Evolutionary conservation across 2,329 filamentous ascomycete genomes (phyloP), one percentile per base, ranked within the genome.

Genomic region (Myriosclerotinia curreyana): DNA sequence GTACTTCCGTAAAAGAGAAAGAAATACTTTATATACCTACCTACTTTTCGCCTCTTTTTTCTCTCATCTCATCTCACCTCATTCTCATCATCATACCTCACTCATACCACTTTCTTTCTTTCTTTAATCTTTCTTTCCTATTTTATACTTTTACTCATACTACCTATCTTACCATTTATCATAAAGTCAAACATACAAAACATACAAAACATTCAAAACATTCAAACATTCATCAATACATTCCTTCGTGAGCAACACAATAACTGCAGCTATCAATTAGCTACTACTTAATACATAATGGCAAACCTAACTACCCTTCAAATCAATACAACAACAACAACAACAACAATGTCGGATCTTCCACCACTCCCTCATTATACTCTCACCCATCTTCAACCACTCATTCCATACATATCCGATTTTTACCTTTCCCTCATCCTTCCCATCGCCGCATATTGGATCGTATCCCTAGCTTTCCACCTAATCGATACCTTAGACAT

Each of bases 381-480:
- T 31, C 80, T 95, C 64, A 81, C 81, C 68, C 86, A 87, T 11
- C 85, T 89, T 53, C 83, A 86, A 67, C 86, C 92, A 64, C 81
- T 97, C 63, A 76, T 97, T 66, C 80, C 91, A 50, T 89, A 88
- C 77, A 82, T 96, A 22, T 86, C 92, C 65, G 95, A 99, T 78
- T 88, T 89, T 73, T 86, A 90, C 77, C 80, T 96, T 36, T 86
- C 90, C 53, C 81, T 96, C 65, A 76, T 93, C 54, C 79, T 90
- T 17, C 93, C 93, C 38, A 83, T 97, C 66, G 75, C 91, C 71
- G 90, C 89, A 65, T 99, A 99, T 82, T 99, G 95, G 95, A 78
- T 80, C 28, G 79, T 96, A 40, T 98, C 94, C 25, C 78, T 91
- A 75, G 79, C 94, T 75, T 99, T 73, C 64, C 94, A 98, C 80